phyloP scores from a whole-genome alignment of 768 basidiomycete species.

The Cytidiella melzeri region DNA sequence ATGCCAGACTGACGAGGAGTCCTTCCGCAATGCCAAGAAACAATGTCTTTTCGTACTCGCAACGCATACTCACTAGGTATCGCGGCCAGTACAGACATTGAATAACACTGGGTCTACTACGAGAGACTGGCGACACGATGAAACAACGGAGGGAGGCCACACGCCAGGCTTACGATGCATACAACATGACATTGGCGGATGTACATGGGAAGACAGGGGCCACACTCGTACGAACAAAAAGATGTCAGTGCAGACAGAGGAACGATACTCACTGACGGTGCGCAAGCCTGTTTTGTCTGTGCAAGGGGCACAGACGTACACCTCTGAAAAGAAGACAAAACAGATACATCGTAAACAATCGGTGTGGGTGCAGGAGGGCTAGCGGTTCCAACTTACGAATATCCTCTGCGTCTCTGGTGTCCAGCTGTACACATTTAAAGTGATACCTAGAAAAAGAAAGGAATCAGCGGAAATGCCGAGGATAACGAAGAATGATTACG shows the following conservation, averaged over 20 bases:
- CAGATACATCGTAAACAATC: not conserved
- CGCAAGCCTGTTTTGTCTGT: constrained; percentile 53
- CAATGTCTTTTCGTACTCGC: constrained; percentile 1
- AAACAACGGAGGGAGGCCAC: not conserved
- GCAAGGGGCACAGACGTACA: constrained; percentile 56
- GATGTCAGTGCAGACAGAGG: not conserved
- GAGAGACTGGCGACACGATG: not conserved
- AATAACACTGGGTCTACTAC: constrained; percentile 4
- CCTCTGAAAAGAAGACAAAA: constrained; percentile 29
- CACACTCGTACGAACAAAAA: constrained; percentile 1
- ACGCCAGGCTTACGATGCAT: constrained; percentile 1
- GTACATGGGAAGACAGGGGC: constrained; percentile 17
- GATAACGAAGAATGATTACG: constrained; percentile 15
- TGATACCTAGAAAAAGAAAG: constrained; percentile 56
- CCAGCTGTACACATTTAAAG: constrained; percentile 67
- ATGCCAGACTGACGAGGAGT: not conserved
- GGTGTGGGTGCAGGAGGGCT: too few species aligned
- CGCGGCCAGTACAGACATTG: constrained; percentile 4
- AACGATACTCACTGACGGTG: constrained; percentile 70
- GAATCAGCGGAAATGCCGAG: not conserved
- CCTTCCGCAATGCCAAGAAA: not conserved
- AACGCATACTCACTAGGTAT: constrained; percentile 7
- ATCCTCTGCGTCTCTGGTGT: constrained; percentile 61
- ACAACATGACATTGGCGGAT: constrained; percentile 12
- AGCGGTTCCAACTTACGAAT: constrained; percentile 52